These are phyloP conservation scores for Stachybotrys chlorohalonatus DNA, from an alignment of 2,329 filamentous ascomycete species.

Conservation along the genomic window DNA sequence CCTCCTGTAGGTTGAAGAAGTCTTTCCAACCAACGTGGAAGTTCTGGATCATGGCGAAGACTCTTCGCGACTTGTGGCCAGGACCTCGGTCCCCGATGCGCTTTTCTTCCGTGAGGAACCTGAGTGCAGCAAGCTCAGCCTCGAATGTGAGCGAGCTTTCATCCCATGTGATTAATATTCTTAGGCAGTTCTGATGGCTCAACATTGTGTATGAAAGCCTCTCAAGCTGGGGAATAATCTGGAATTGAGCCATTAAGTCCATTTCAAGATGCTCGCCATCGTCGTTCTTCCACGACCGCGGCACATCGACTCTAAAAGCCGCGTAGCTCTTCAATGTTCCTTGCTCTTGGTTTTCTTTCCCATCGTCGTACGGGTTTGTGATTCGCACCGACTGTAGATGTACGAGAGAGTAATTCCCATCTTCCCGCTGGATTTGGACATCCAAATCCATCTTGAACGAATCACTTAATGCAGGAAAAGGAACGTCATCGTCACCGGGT, in stretches of 20 bases:
- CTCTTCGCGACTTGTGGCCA: conserved; percentile 11
- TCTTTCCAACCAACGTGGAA: conserved; percentile 14
- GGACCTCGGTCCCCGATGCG: conserved; percentile 9
- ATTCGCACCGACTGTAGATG: conserved; percentile 16
- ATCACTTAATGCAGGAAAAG: conserved; percentile 18
- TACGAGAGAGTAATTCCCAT: conserved; percentile 13
- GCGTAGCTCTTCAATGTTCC: conserved; percentile 12
- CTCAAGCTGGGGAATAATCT: conserved; percentile 39
- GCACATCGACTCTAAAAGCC: conserved; percentile 24
- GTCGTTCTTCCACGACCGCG: conserved; percentile 15
- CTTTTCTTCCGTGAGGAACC: conserved; percentile 12
- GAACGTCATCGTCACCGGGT: conserved; percentile 8
- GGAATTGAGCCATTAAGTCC: conserved; percentile 56
- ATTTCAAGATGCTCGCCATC: conserved; percentile 14
- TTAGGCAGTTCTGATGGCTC: conserved; percentile 7
- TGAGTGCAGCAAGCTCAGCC: conserved; percentile 21
- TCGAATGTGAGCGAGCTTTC: conserved; percentile 18
- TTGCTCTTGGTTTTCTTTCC: neutral
- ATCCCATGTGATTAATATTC: conserved; percentile 18
- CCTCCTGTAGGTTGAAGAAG: conserved; percentile 12
- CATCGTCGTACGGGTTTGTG: conserved; percentile 20
- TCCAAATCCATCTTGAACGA: conserved; percentile 18
- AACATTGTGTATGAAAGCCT: conserved; percentile 9
- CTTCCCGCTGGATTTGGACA: conserved; percentile 6
- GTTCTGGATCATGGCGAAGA: conserved; percentile 22